phyloP scores from a whole-genome alignment of 805 yeast species.

The Cyberlindnera xylosilytica region DNA sequence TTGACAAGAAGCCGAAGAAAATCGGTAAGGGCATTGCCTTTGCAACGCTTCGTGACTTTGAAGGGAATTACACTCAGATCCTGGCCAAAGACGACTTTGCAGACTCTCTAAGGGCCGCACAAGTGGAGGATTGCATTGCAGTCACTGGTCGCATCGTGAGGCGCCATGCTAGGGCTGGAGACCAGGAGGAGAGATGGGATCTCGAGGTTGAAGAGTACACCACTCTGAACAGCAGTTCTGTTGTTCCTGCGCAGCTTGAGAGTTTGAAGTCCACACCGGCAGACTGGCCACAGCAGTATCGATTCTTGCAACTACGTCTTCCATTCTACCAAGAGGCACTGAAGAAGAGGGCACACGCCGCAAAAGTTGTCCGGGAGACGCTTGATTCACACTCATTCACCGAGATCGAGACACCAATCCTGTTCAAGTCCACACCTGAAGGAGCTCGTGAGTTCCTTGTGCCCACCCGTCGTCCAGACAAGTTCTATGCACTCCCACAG shows the following conservation, averaged over 20 bases:
- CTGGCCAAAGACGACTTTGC: slow-evolving; percentile 37
- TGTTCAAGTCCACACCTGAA: slow-evolving; percentile 96
- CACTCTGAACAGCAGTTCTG: slow-evolving; percentile 59
- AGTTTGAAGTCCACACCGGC: slow-evolving; percentile 50
- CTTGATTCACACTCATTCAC: slow-evolving; percentile 50
- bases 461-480: slow-evolving; percentile 66
- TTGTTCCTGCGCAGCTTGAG: slow-evolving; percentile 66
- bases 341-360: slow-evolving; percentile 52
- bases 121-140: slow-evolving; percentile 73
- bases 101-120: slow-evolving; percentile 39
- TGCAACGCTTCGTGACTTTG: slow-evolving; percentile 69
- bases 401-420: slow-evolving; percentile 88
- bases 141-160: slow-evolving; percentile 53
- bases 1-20: slow-evolving; percentile 69
- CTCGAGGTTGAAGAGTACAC: slow-evolving; percentile 49
- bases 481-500: slow-evolving; percentile 90
- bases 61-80: slow-evolving; percentile 67
- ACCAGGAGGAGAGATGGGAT: slow-evolving; percentile 46
- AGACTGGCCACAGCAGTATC: slow-evolving; percentile 72
- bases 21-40: slow-evolving; percentile 64
- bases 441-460: slow-evolving; percentile 96
- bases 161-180: slow-evolving; percentile 27
- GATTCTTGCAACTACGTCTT: slow-evolving; percentile 77
- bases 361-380: slow-evolving; percentile 41
- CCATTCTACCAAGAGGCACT: slow-evolving; percentile 54